phyloP scores from a whole-genome alignment of 805 yeast genomes.

The Candida rishiriensis region DNA sequence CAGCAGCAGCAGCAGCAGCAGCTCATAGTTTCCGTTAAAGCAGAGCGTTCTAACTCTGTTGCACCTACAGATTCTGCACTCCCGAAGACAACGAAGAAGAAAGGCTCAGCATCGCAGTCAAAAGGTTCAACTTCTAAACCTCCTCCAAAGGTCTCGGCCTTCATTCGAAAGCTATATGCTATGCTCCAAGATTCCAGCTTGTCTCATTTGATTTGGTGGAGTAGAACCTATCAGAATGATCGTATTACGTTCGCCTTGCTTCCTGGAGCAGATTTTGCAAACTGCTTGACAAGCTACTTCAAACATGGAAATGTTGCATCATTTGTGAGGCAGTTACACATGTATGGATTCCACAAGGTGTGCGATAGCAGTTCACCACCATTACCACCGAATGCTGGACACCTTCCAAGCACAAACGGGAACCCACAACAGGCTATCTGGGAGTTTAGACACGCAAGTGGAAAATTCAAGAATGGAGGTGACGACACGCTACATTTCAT shows the following conservation, averaged over 20 bases:
- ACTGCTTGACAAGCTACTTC: conserved; percentile 66
- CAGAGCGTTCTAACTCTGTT: too few relatives aligned
- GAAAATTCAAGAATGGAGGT: conserved; percentile 46
- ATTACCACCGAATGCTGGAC: conserved; percentile 7
- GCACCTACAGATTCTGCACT: too few relatives aligned
- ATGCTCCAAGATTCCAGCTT: conserved; percentile 57
- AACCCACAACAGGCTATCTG: conserved; percentile 34
- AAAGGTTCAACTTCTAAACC: conserved; percentile 1
- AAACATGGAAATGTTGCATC: conserved; percentile 93
- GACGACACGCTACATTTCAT: conserved; percentile 40
- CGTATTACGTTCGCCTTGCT: conserved; percentile 56
- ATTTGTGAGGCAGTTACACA: conserved; percentile 89
- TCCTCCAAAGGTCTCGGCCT: conserved; percentile 47
- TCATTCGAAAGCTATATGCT: conserved; percentile 58
- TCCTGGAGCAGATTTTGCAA: conserved; percentile 61
- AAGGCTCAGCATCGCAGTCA: background rate
- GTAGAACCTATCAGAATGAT: conserved; percentile 38
- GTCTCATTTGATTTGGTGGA: conserved; percentile 61
- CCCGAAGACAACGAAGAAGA: background rate
- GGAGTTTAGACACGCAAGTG: conserved; percentile 54
- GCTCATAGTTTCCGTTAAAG: too few relatives aligned
- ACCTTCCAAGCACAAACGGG: background rate
- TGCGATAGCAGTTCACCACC: conserved; percentile 36
- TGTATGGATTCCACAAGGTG: conserved; percentile 93
- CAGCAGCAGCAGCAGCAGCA: conserved; percentile 1